Conservation (phyloP, 768 basidiomycete species). For the Boletus subcaerulescens region DNA sequence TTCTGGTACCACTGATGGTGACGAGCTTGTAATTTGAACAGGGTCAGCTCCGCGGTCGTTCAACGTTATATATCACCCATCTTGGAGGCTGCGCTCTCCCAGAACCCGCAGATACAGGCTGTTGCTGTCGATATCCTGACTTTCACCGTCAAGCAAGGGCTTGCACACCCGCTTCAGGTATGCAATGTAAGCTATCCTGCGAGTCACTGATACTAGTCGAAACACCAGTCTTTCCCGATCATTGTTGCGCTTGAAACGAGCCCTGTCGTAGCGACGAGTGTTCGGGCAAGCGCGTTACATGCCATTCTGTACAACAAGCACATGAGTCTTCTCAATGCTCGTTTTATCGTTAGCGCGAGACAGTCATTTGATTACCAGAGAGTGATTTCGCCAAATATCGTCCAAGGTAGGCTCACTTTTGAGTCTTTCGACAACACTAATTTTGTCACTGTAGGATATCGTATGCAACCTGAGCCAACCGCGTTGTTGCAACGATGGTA, state of each 20-base stretch:
- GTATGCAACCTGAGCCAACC: conserved; percentile 56
- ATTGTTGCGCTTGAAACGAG: conserved; percentile 94
- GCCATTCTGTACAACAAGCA: conserved; percentile 84
- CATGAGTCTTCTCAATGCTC: conserved; percentile 81
- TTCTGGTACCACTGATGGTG: neutral
- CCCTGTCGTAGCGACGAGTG: conserved; percentile 53
- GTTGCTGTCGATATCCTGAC: conserved; percentile 88
- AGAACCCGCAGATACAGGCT: conserved; percentile 65
- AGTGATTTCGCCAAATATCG: conserved; percentile 42
- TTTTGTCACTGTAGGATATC: conserved; percentile 50
- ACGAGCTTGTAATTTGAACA: conserved; percentile 31
- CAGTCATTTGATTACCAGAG: conserved; percentile 84
- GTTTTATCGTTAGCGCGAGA: conserved; percentile 77
- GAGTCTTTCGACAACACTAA: neutral
- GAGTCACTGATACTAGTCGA: neutral
- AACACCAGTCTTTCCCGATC: conserved; percentile 76
- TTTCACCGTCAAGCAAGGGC: conserved; percentile 92
- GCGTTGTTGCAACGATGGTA: conserved; percentile 92
- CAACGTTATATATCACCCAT: conserved; percentile 89
- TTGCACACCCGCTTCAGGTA: conserved; percentile 92
- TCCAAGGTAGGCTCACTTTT: conserved; percentile 47
- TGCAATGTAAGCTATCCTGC: conserved; percentile 15
- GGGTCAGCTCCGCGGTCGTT: conserved; percentile 91
- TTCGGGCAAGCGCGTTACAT: conserved; percentile 79
- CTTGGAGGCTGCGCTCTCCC: conserved; percentile 74